Evolutionary conservation across 2,329 filamentous ascomycete species (phyloP).

Genomic region (Dactylellina cionopaga): DNA sequence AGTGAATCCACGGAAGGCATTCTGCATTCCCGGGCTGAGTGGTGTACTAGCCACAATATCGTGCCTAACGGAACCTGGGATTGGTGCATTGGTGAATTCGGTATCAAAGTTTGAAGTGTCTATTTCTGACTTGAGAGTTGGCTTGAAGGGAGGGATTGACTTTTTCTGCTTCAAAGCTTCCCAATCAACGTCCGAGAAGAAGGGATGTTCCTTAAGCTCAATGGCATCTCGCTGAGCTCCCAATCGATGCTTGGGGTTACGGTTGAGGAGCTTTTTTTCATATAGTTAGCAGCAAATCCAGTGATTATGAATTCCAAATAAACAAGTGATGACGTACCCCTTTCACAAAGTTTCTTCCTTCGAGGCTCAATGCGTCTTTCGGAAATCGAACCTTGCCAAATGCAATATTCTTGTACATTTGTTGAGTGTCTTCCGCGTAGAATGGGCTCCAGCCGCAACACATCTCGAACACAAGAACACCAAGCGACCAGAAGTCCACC

Average conservation of each 20-base stretch:
- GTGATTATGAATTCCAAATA: neutral
- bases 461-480: constrained; percentile 98
- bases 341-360: constrained; percentile 98
- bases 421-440: constrained; percentile 97
- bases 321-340: constrained; percentile 63
- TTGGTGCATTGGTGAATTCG: constrained; percentile 94
- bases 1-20: constrained; percentile 97
- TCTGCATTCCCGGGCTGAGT: constrained; percentile 92
- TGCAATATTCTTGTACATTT: constrained; percentile 99
- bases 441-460: constrained; percentile 99
- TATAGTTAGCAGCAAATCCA: too few species aligned
- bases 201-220: constrained; percentile 91
- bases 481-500: constrained; percentile 99
- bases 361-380: constrained; percentile 89
- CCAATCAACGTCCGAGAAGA: constrained; percentile 97
- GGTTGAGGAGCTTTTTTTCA: constrained; percentile 86
- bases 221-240: constrained; percentile 91
- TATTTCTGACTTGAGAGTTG: constrained; percentile 92
- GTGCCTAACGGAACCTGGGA: constrained; percentile 83
- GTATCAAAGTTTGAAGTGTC: constrained; percentile 99
- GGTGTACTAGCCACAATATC: constrained; percentile 87
- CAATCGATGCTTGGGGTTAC: constrained; percentile 93
- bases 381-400: constrained; percentile 98
- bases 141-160: constrained; percentile 96
- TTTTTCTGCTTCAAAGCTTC: constrained; percentile 85